Conservation (phyloP, 805 yeast genomes). For the Lipomyces anomalus region DNA sequence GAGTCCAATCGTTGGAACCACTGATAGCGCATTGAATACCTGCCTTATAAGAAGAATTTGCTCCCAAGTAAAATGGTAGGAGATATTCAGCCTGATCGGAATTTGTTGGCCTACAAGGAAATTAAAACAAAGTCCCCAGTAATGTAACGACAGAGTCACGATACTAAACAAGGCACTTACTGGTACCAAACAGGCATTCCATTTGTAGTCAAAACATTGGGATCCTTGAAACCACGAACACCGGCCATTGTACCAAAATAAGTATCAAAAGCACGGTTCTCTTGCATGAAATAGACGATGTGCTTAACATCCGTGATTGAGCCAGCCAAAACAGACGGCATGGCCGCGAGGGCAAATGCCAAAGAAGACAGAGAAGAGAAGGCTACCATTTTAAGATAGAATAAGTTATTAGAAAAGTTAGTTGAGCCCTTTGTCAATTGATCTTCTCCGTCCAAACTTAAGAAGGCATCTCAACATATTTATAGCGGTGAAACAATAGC, state of each 20-base stretch:
- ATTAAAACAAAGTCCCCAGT: not conserved
- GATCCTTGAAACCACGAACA: constrained; percentile 30
- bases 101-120: constrained; percentile 9
- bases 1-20: constrained; percentile 29
- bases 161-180: not conserved
- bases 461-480: no score
- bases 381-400: no score
- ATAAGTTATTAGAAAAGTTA: no score
- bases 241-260: constrained; percentile 30
- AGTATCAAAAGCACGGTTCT: constrained; percentile 29
- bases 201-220: constrained; percentile 20
- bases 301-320: constrained; percentile 18
- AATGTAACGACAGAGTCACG: not conserved
- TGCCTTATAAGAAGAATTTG: constrained; percentile 19
- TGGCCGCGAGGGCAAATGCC: no score
- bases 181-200: not conserved
- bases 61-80: constrained; percentile 26
- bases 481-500: no score
- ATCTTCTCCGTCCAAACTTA: no score
- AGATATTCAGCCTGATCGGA: constrained; percentile 14
- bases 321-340: no score
- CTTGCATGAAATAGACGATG: constrained; percentile 29
- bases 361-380: no score
- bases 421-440: no score
- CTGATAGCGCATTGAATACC: constrained; percentile 26